These are phyloP conservation scores for Beta corolliflora DNA, from an alignment of 179 eudicot species.

Conservation along the genomic window DNA sequence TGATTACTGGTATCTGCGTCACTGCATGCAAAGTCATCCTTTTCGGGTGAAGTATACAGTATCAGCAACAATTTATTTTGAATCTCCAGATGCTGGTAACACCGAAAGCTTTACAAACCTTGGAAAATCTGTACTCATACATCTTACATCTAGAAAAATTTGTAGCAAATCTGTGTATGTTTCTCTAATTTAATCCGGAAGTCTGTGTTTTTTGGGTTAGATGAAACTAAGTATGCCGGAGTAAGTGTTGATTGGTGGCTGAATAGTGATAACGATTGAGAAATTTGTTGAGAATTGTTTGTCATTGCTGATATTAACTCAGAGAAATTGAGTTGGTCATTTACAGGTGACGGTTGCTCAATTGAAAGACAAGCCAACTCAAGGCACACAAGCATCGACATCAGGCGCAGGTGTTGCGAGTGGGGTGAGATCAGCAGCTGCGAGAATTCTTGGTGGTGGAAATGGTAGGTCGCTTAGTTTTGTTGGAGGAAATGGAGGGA, in stretches of 20 bases:
- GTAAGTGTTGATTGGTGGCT: too few species aligned
- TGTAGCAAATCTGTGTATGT: too few species aligned
- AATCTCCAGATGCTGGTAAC: too few species aligned
- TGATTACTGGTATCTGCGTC: too few species aligned
- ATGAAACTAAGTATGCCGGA: too few species aligned
- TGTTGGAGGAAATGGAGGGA: slow-evolving; percentile 74
- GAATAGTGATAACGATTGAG: neutral
- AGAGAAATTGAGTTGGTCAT: slow-evolving; percentile 1
- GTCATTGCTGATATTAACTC: neutral
- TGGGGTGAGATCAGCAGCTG: slow-evolving; percentile 93
- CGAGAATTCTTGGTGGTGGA: slow-evolving; percentile 61
- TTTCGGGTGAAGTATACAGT: too few species aligned
- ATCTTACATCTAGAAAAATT: too few species aligned
- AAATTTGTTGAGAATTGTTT: neutral
- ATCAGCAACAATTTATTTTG: too few species aligned
- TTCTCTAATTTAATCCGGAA: neutral
- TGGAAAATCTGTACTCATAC: too few species aligned
- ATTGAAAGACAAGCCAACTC: slow-evolving; percentile 71
- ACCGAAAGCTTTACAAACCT: too few species aligned
- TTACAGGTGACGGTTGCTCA: slow-evolving; percentile 77
- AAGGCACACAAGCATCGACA: slow-evolving; percentile 43
- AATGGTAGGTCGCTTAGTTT: slow-evolving; percentile 80
- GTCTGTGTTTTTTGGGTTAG: too few species aligned
- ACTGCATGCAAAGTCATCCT: too few species aligned
- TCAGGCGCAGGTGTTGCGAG: slow-evolving; percentile 66